Evolutionary conservation across 2,329 filamentous ascomycete species (phyloP), one percentile per base, ranked within the genome.

Genomic region (Alternaria sp.): DNA sequence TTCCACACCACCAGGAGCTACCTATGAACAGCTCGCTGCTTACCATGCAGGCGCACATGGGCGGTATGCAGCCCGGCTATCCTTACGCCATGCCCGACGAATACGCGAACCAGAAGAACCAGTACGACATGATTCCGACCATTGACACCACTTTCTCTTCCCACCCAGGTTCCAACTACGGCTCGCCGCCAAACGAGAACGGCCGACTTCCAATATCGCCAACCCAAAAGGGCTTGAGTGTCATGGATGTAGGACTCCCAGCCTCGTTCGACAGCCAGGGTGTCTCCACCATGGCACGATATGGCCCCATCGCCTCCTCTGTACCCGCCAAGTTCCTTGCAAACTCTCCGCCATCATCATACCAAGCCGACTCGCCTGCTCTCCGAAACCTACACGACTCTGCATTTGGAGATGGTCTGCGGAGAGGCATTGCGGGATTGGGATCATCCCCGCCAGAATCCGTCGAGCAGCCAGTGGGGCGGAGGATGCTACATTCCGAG

Each of bases 211-310:
- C 91, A 24, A 86, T 95, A 53, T 96, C 94, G 14, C 93, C 94
- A 0, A 86, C 86, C 51, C 87, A 88, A 52, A 85, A 84, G 68
- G 87, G 88, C 54, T 89, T 97, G n/a, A 95, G 92, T n/a, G 92
- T 96, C 14, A 86, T 97, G 64, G 94, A 98, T 80, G 95, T 93
- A 3, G 93, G 93, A 16, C 86, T 98, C 8, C 95, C 95, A 1
- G 92, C 94, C 8, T 98, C 94, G 0, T 97, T 98, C 77, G 95
- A 98, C 79, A 96, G 93, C 70, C 95, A 97, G 73, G 94, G 94
- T 51, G 92, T 97, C 54, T 97, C 94, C 11, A 92, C 94, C 76
- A 93, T 93, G 63, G 94, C 94, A 18, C 88, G 93, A 61, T 93
- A 94, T 76, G 95, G 92, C 0, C 93, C 94, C 0, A 93, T 96